phyloP scores from a whole-genome alignment of 331 rosid species.

The Quercus phellos region DNA sequence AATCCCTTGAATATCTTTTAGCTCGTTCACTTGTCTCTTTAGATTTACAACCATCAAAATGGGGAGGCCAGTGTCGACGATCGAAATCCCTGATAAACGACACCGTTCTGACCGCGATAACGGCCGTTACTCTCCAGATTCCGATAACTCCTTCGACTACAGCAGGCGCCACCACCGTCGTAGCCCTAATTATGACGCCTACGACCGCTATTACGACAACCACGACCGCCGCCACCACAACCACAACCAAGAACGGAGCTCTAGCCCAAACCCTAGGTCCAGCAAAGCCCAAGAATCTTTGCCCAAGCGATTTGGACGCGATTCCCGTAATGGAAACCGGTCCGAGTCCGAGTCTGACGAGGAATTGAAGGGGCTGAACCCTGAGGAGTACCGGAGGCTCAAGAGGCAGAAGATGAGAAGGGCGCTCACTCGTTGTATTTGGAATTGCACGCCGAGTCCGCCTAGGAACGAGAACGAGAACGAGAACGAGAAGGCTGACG shows the following conservation, averaged over 20 bases:
- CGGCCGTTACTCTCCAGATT: slow-evolving; percentile 40
- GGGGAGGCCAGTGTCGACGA: slow-evolving; percentile 41
- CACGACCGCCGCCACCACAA: slow-evolving; percentile 25
- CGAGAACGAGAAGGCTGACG: slow-evolving; percentile 52
- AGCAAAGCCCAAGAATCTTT: slow-evolving; percentile 24
- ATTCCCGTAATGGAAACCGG: slow-evolving; percentile 23
- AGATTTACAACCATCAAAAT: background rate
- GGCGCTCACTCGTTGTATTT: slow-evolving; percentile 53
- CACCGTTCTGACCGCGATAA: slow-evolving; percentile 30
- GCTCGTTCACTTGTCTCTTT: too few species aligned
- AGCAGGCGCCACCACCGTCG: slow-evolving; percentile 37
- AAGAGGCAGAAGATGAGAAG: slow-evolving; percentile 84
- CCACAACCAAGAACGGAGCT: slow-evolving; percentile 38
- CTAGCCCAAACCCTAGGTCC: slow-evolving; percentile 35
- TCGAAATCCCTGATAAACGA: slow-evolving; percentile 34
- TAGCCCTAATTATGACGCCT: slow-evolving; percentile 68
- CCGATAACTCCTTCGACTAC: slow-evolving; percentile 36
- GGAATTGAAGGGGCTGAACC: slow-evolving; percentile 65
- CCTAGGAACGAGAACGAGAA: slow-evolving; percentile 42
- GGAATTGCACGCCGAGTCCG: slow-evolving; percentile 86
- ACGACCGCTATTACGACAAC: slow-evolving; percentile 15
- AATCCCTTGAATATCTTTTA: too few species aligned
- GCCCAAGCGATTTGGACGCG: slow-evolving; percentile 64
- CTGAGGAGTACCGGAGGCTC: slow-evolving; percentile 62
- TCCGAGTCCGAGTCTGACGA: slow-evolving; percentile 65